phyloP scores from a whole-genome alignment of 768 basidiomycete species.

The Porphyrellus cyaneotinctus region DNA sequence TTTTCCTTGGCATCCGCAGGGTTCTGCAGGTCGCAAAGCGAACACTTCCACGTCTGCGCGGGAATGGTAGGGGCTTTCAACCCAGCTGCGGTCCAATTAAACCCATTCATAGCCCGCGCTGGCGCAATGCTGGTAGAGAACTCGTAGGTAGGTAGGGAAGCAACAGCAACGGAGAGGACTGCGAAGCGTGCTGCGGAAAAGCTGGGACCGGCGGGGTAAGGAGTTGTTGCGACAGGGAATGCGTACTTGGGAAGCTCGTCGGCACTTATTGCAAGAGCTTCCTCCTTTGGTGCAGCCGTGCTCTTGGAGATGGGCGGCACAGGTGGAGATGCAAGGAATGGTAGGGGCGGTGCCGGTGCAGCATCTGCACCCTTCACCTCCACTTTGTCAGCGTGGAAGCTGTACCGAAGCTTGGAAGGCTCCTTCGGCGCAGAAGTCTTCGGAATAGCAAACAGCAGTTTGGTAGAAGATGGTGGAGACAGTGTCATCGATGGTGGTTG shows the following conservation, averaged over 20 bases:
- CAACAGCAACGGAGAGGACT: conserved; percentile 38
- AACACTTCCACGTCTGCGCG: conserved; percentile 52
- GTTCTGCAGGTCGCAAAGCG: conserved; percentile 44
- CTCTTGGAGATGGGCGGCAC: neutral
- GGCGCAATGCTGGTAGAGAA: conserved; percentile 25
- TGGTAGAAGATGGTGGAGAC: conserved; percentile 25
- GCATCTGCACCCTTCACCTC: conserved; percentile 25
- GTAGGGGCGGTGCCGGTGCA: conserved; percentile 1
- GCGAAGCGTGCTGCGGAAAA: conserved; percentile 26
- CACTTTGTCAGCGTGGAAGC: conserved; percentile 56
- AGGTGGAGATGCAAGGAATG: conserved; percentile 30
- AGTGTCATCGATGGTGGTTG: neutral
- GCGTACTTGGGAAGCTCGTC: conserved; percentile 35
- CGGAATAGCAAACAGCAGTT: conserved; percentile 19
- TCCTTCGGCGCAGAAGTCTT: conserved; percentile 66
- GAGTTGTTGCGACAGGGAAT: conserved; percentile 20
- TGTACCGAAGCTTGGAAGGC: conserved; percentile 74
- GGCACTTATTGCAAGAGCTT: conserved; percentile 27
- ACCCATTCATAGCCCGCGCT: conserved; percentile 34
- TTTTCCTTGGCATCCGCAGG: conserved; percentile 37
- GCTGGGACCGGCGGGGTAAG: conserved; percentile 20
- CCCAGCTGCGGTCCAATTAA: conserved; percentile 63
- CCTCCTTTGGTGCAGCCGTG: conserved; percentile 19
- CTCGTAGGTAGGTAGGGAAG: conserved; percentile 46
- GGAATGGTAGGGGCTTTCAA: conserved; percentile 40